Percentiles rank a stretch among this genome's conserved stretches.
Evolutionary conservation across 169 alveolate genomes (phyloP).

Genomic region (Cyclospora cayetanensis): DNA sequence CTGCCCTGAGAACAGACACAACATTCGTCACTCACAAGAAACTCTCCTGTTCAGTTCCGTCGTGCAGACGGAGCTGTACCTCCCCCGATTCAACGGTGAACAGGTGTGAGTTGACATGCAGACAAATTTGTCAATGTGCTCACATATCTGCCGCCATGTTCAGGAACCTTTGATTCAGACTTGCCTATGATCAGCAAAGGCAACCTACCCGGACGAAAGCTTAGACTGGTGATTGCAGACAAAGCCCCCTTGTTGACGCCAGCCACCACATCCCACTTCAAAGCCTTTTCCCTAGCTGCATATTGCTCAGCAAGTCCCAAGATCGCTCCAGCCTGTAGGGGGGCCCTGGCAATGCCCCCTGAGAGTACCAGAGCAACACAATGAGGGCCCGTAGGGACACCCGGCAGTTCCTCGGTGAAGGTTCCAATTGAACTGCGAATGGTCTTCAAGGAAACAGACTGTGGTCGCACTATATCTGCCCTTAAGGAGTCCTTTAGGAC

Average conservation of each 20-base stretch:
- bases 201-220: background rate
- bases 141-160: no score
- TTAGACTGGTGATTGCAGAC: background rate
- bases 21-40: no score
- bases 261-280: slow-evolving; percentile 45
- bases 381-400: background rate
- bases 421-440: background rate
- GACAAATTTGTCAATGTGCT: no score
- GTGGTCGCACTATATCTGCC: background rate
- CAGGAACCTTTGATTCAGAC: no score
- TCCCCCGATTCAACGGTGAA: no score
- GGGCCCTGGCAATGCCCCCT: slow-evolving; percentile 10
- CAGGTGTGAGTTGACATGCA: no score
- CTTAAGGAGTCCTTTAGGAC: background rate
- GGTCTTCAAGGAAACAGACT: background rate
- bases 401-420: background rate
- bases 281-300: background rate
- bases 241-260: background rate
- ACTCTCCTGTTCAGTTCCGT: no score
- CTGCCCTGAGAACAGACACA: background rate
- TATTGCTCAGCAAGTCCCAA: slow-evolving; percentile 55
- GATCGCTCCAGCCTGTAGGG: slow-evolving; percentile 49
- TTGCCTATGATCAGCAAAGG: no score
- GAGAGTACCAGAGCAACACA: slow-evolving; percentile 57
- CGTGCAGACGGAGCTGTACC: no score